A percentile compares a stretch with the other conserved stretches of the same genome.
phyloP scores from a whole-genome alignment of 108 stramenopile species.

The Poteriospumella lacustris region DNA sequence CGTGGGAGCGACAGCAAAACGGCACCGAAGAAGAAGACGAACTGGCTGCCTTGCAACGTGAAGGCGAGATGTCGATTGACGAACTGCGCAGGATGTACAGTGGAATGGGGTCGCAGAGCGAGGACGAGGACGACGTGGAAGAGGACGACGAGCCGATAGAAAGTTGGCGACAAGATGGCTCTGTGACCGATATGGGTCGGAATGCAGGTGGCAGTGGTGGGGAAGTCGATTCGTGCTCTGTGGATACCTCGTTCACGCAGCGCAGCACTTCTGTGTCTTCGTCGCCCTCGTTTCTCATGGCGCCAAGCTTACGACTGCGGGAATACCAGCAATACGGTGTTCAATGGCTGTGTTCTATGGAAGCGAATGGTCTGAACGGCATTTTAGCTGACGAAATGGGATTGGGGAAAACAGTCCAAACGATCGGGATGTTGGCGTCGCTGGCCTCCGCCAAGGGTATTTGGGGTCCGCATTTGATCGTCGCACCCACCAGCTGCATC shows the following conservation, averaged over 20 bases:
- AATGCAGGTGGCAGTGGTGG: neutral
- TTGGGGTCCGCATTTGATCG: slow-evolving; percentile 96
- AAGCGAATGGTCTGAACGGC: slow-evolving; percentile 85
- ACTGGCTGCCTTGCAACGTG: slow-evolving; percentile 31
- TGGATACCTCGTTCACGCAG: slow-evolving; percentile 21
- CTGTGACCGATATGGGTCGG: neutral
- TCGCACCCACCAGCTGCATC: slow-evolving; percentile 91
- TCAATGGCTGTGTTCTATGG: slow-evolving; percentile 91
- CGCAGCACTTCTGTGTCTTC: slow-evolving; percentile 31
- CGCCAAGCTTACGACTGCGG: slow-evolving; percentile 63
- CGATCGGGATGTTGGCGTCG: slow-evolving; percentile 57
- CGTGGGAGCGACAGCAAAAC: neutral
- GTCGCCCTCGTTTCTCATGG: slow-evolving; percentile 52
- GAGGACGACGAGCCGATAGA: slow-evolving; percentile 11
- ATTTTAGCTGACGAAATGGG: slow-evolving; percentile 99
- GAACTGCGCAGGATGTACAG: slow-evolving; percentile 31
- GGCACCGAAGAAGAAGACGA: slow-evolving; percentile 26
- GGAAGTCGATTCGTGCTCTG: slow-evolving; percentile 22
- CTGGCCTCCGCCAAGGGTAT: slow-evolving; percentile 54
- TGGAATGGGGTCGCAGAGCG: neutral
- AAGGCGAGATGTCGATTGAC: slow-evolving; percentile 34
- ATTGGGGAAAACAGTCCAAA: slow-evolving; percentile 88
- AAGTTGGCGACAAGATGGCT: slow-evolving; percentile 33
- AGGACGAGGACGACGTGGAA: slow-evolving; percentile 40
- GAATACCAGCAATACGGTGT: slow-evolving; percentile 90